Evolutionary conservation across 139 green algal genomes (phyloP), one percentile per base, ranked within the genome.

Genomic region (Chlorella sp.): DNA sequence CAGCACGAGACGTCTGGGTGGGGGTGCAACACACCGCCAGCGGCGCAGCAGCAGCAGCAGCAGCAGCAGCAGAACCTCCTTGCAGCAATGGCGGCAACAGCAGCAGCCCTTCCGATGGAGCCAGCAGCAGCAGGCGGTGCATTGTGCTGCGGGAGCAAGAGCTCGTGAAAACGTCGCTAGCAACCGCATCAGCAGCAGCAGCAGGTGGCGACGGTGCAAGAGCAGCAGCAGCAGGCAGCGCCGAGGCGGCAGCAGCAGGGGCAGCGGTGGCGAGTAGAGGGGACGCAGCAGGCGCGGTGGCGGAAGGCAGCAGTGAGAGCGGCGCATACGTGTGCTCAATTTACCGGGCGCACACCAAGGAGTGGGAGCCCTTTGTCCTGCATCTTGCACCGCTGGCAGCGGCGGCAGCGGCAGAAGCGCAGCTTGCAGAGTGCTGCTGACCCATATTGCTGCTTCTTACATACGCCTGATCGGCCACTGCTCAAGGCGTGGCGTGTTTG

Each of bases 1-100:
- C 69, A 1, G 90, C 90, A 0, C 48, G 57, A 11, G 69, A 93
- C n/a, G 86, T 91, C 22, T 93, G 90, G 90, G 87, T 90, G 78
- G 87, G 87, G 9, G 87, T 90, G 40, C 57, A 78, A 26, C 66
- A 32, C 0, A 42, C 76, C 0, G 64, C 28, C 26, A 32, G 42
- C 61, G 36, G 39, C 82, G 83, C 83, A 73, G 57, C 48, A 69
- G 68, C 64, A 71, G n/a, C n/a, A 36, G 19, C 1, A 69, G 68
- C 84, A 68, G 57, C 48, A 69, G 68, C 64, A 71, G n/a, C n/a
- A 36, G 19, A 0, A 69, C 40, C 84, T 48, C 12, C 48, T 5
- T 83, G 77, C n/a, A 32, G 36, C 37, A 64, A 32, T 14, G 57
- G n/a, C 32, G 11, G 57, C 16, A 57, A 57, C 32, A 60, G 60